These are phyloP conservation scores for Tolypocladium cylindrosporum DNA, from an alignment of 2,329 filamentous ascomycete species.

Conservation along the genomic window DNA sequence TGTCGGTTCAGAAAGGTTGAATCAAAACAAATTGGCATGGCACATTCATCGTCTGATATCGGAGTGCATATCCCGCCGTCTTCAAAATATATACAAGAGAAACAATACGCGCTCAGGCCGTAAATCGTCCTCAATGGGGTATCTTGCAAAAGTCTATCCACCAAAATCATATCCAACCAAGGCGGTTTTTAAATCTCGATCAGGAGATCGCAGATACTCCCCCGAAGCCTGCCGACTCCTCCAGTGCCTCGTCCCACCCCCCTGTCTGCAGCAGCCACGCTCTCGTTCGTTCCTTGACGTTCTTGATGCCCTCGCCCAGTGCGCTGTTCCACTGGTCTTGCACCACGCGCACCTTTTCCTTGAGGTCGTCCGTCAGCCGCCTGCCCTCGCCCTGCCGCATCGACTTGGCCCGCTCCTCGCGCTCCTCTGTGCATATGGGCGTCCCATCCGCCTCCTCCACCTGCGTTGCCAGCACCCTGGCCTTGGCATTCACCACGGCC, in stretches of 20 bases:
- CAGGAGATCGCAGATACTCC: slow-evolving; percentile 21
- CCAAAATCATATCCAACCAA: neutral
- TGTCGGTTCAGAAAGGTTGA: neutral
- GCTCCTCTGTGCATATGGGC: slow-evolving; percentile 20
- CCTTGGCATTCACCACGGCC: slow-evolving; percentile 60
- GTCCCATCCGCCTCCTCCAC: slow-evolving; percentile 30
- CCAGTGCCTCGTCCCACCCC: slow-evolving; percentile 78
- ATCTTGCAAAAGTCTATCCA: neutral
- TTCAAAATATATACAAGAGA: neutral
- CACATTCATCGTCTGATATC: neutral
- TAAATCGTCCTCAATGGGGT: neutral
- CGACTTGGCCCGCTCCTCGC: slow-evolving; percentile 34
- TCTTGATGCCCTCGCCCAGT: slow-evolving; percentile 66
- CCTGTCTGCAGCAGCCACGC: slow-evolving; percentile 64
- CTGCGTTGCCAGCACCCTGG: slow-evolving; percentile 57
- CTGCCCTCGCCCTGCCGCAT: slow-evolving; percentile 58
- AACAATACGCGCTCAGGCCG: neutral
- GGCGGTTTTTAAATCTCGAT: neutral
- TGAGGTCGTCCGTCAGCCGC: slow-evolving; percentile 71
- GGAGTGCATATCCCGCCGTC: neutral
- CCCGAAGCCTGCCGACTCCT: slow-evolving; percentile 42
- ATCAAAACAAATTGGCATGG: neutral
- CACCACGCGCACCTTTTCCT: slow-evolving; percentile 85
- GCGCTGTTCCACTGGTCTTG: slow-evolving; percentile 87
- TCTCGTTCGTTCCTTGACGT: slow-evolving; percentile 64